phyloP scores from a whole-genome alignment of 192 early-diverging fungal species.

The Endogone sp. region DNA sequence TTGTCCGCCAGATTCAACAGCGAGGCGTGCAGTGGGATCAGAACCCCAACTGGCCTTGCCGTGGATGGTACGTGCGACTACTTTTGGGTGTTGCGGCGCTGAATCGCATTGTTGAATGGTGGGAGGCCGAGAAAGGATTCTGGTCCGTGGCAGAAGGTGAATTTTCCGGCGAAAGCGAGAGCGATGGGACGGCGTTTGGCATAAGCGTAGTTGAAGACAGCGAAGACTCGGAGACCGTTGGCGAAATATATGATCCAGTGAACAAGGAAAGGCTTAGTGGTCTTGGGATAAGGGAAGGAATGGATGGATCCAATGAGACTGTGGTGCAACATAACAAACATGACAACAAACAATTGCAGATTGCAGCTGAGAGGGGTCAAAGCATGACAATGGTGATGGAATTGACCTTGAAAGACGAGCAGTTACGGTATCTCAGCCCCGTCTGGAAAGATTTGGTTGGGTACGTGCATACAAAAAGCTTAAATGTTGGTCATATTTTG shows the following conservation, averaged over 20 bases:
- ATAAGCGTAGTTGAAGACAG: background rate
- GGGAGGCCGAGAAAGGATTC: conserved; percentile 69
- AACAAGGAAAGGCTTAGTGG: conserved; percentile 17
- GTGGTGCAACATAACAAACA: conserved; percentile 8
- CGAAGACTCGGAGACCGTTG: conserved; percentile 5
- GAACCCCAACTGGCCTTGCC: conserved; percentile 62
- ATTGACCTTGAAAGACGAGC: conserved; percentile 49
- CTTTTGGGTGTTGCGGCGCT: conserved; percentile 71
- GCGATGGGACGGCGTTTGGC: background rate
- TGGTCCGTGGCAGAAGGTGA: conserved; percentile 40
- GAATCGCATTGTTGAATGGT: conserved; percentile 72
- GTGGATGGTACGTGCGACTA: conserved; percentile 56
- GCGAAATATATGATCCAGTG: background rate
- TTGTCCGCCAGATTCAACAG: conserved; percentile 53
- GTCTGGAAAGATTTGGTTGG: conserved; percentile 63
- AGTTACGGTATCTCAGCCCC: conserved; percentile 65
- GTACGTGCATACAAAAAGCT: conserved; percentile 53
- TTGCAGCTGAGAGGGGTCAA: conserved; percentile 63
- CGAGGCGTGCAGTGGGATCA: conserved; percentile 61
- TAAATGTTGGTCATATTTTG: conserved; percentile 14
- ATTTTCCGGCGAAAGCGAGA: background rate
- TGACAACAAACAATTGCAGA: conserved; percentile 43
- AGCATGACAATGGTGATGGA: conserved; percentile 78
- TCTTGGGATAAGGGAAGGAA: conserved; percentile 1
- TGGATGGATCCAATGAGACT: conserved; percentile 25